phyloP scores from a whole-genome alignment of 2,329 filamentous ascomycete genomes.

The Pestalotiopsis sp. region DNA sequence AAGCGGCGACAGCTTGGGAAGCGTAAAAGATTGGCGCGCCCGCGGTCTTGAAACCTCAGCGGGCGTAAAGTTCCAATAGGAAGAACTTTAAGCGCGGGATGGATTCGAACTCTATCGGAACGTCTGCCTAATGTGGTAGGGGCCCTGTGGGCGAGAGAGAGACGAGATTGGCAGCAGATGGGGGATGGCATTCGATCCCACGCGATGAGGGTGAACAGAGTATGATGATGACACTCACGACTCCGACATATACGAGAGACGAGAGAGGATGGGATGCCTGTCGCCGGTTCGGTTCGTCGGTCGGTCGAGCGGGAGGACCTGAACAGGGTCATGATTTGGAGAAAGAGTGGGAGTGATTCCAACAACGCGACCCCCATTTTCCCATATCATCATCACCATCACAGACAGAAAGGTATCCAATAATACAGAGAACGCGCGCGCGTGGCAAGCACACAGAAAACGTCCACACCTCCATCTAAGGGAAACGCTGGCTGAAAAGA shows the following conservation, averaged over 20 bases:
- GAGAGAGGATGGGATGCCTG: background rate
- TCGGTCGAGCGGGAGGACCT: background rate
- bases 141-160: background rate
- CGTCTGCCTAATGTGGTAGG: background rate
- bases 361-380: background rate
- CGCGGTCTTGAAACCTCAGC: background rate
- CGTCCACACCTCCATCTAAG: too few species aligned
- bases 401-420: background rate
- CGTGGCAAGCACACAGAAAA: background rate
- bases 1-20: background rate
- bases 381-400: background rate
- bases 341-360: background rate
- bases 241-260: background rate
- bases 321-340: background rate
- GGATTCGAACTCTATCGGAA: background rate
- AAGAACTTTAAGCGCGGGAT: conserved; percentile 5
- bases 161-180: background rate
- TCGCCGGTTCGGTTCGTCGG: background rate
- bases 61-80: background rate
- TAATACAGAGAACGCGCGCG: background rate
- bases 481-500: background rate
- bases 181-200: background rate
- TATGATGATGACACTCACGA: background rate
- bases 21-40: background rate
- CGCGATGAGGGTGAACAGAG: background rate